phyloP scores from a whole-genome alignment of 2,329 filamentous ascomycete genomes.

The Harringtonia lauricola region DNA sequence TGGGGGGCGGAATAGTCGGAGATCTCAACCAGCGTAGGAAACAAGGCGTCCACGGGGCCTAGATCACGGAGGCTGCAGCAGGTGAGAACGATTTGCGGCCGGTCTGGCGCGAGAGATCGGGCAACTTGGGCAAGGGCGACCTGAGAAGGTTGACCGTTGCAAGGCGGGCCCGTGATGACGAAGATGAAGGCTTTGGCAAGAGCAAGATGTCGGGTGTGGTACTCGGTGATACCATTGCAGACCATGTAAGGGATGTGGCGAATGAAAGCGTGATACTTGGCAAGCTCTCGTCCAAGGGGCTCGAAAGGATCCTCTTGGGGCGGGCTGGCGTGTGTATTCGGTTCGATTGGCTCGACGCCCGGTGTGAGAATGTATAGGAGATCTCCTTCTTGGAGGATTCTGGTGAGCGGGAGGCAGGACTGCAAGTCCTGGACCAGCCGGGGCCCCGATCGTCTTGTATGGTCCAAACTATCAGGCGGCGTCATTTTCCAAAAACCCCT shows the following conservation, averaged over 20 bases:
- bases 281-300: conserved; percentile 52
- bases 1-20: conserved; percentile 34
- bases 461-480: conserved; percentile 11
- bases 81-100: conserved; percentile 39
- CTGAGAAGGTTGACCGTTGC: conserved; percentile 38
- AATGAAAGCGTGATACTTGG: conserved; percentile 46
- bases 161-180: conserved; percentile 40
- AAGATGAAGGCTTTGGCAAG: conserved; percentile 49
- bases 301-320: conserved; percentile 60
- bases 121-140: conserved; percentile 29
- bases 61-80: conserved; percentile 34
- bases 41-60: conserved; percentile 26
- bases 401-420: conserved; percentile 35
- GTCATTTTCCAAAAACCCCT: conserved; percentile 7
- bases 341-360: conserved; percentile 34
- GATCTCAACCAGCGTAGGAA: conserved; percentile 41
- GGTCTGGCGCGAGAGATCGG: conserved; percentile 15
- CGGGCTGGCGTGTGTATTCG: conserved; percentile 25
- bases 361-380: conserved; percentile 53
- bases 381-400: conserved; percentile 34
- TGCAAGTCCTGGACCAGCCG: conserved; percentile 29
- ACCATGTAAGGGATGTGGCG: conserved; percentile 64
- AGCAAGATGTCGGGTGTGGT: conserved; percentile 52
- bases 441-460: conserved; percentile 11
- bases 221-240: conserved; percentile 49